Evolutionary conservation across 345 rosid genomes (phyloP).

Genomic region (Salix brachista): DNA sequence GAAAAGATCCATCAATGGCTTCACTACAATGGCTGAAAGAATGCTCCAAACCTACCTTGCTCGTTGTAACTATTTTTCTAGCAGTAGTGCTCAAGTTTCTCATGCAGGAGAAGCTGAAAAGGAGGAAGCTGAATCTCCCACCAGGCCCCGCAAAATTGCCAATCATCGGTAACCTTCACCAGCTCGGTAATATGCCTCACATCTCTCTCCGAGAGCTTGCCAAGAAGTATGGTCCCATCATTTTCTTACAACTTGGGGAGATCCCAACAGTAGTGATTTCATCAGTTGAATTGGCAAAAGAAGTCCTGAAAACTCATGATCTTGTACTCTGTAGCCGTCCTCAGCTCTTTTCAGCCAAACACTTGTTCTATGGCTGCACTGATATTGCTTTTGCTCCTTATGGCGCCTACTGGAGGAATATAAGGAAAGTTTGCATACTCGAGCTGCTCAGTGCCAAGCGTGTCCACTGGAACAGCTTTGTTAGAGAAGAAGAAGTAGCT

Average conservation of each 20-base stretch:
- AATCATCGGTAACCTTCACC: conserved; percentile 27
- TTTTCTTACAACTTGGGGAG: conserved; percentile 18
- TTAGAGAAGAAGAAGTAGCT: conserved; percentile 22
- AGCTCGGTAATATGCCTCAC: conserved; percentile 20
- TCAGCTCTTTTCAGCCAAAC: conserved; percentile 18
- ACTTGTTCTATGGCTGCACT: conserved; percentile 18
- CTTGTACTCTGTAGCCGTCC: conserved; percentile 20
- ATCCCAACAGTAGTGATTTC: conserved; percentile 26
- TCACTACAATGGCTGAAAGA: conserved; percentile 27
- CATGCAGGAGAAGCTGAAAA: conserved; percentile 8
- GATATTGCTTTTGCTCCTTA: conserved; percentile 22
- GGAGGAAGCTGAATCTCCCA: conserved; percentile 26
- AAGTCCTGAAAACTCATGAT: conserved; percentile 26
- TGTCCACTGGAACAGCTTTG: conserved; percentile 10
- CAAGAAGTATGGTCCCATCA: conserved; percentile 21
- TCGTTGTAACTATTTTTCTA: conserved; percentile 23
- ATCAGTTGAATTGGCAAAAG: conserved; percentile 10
- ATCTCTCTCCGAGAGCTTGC: conserved; percentile 10
- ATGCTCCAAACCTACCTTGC: not conserved
- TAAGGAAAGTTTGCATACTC: conserved; percentile 23
- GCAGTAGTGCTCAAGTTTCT: conserved; percentile 15
- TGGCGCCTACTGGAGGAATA: conserved; percentile 25
- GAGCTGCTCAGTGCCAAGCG: conserved; percentile 20
- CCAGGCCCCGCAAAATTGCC: conserved; percentile 25
- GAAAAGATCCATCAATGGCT: conserved; percentile 17